phyloP scores from a whole-genome alignment of 2,329 filamentous ascomycete genomes.

The Xylaria digitata region DNA sequence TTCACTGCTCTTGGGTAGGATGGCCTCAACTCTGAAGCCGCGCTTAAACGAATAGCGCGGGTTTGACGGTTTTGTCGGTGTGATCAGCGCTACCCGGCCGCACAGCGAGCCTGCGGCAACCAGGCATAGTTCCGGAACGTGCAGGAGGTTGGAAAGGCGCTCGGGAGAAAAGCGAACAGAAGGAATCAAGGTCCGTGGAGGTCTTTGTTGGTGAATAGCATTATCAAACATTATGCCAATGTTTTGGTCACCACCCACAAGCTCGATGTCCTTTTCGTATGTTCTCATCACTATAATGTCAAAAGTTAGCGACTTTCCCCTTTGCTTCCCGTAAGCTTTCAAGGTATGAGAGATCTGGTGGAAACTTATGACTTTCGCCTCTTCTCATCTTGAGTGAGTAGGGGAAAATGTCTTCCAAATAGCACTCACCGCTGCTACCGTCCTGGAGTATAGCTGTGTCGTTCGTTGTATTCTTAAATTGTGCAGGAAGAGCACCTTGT shows the following conservation, averaged over 20 bases:
- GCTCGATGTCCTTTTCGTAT: conserved; percentile 61
- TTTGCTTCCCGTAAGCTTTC: conserved; percentile 20
- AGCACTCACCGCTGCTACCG: conserved; percentile 33
- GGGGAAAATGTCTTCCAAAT: not conserved
- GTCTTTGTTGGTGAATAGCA: conserved; percentile 43
- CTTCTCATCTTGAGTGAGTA: not conserved
- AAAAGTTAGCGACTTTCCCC: conserved; percentile 38
- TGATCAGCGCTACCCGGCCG: conserved; percentile 72
- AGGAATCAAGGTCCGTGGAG: conserved; percentile 46
- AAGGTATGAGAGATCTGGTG: not conserved
- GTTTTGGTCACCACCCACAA: conserved; percentile 51
- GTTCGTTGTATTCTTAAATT: not conserved
- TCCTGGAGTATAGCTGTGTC: not conserved
- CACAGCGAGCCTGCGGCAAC: conserved; percentile 74
- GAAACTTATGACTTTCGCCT: not conserved
- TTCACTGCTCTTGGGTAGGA: conserved; percentile 60
- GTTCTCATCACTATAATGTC: conserved; percentile 59
- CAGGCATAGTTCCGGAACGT: conserved; percentile 77
- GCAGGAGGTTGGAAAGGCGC: conserved; percentile 70
- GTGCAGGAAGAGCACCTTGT: not conserved
- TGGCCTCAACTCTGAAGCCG: conserved; percentile 65
- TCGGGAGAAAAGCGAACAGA: conserved; percentile 47
- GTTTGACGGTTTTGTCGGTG: conserved; percentile 62
- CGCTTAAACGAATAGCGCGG: conserved; percentile 50
- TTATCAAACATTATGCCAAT: conserved; percentile 51